Evolutionary conservation across 257 asterid species (phyloP).

Genomic region (Buddleja alternifolia): DNA sequence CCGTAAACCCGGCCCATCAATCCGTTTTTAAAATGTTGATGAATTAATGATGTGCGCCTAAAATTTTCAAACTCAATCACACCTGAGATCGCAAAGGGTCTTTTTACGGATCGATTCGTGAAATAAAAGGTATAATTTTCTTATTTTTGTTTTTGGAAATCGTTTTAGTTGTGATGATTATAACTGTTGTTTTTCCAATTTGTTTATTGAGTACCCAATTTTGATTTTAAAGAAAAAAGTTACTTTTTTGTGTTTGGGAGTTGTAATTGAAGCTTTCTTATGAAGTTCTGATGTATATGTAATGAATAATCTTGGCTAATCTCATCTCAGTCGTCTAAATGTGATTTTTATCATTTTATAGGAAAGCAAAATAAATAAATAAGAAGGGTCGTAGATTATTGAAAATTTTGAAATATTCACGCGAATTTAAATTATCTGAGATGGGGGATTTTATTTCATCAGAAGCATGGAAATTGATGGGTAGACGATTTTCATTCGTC

Average conservation of each 20-base stretch:
- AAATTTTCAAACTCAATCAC: neutral
- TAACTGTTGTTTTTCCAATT: too few species aligned
- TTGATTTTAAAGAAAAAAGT: neutral
- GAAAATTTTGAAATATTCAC: neutral
- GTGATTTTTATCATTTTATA: neutral
- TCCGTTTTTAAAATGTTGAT: neutral
- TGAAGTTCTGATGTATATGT: neutral
- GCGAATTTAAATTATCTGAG: neutral
- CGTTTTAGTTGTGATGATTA: too few species aligned
- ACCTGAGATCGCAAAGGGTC: too few species aligned
- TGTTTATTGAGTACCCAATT: neutral
- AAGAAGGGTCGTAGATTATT: neutral
- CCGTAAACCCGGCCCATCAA: conserved; percentile 2
- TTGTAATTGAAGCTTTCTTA: neutral
- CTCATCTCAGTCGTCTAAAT: neutral
- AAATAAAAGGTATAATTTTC: neutral
- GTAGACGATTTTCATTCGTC: neutral
- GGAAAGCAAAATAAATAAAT: neutral
- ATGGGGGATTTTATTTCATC: neutral
- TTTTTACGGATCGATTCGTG: neutral
- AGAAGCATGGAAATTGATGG: neutral
- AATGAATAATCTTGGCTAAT: neutral
- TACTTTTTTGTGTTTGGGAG: neutral
- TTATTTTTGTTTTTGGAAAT: neutral
- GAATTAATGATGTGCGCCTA: neutral